A percentile compares a stretch with the other conserved stretches of the same genome.
Evolutionary conservation across 306 rosid genomes (phyloP).

Genomic region (Inga laurina): DNA sequence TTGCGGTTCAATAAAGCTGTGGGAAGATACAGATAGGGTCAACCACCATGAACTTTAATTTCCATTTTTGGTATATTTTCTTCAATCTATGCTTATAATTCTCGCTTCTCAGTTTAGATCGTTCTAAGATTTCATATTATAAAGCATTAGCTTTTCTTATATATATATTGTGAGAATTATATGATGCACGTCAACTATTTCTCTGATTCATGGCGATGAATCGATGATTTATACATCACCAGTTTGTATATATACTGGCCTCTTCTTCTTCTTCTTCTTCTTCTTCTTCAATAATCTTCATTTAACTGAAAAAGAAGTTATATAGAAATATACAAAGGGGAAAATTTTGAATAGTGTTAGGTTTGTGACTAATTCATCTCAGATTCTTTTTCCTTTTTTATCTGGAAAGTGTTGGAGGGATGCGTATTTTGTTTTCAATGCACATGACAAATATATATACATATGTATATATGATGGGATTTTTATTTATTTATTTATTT

Average conservation of each 20-base stretch:
- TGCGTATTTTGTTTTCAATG: slow-evolving; percentile 3
- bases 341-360: not conserved
- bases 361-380: not conserved
- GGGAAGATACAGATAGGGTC: slow-evolving; percentile 96
- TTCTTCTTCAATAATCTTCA: not conserved
- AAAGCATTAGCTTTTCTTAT: not conserved
- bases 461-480: not conserved
- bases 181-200: not conserved
- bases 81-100: not conserved
- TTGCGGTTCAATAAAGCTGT: slow-evolving; percentile 99
- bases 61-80: not conserved
- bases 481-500: not conserved
- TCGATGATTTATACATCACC: not conserved
- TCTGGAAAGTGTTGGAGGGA: not conserved
- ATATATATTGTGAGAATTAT: not conserved
- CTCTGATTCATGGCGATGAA: not conserved
- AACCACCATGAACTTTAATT: slow-evolving; percentile 18
- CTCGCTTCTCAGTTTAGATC: not conserved
- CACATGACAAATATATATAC: slow-evolving; percentile 6
- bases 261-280: not conserved
- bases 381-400: not conserved
- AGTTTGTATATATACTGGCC: not conserved
- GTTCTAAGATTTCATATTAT: not conserved
- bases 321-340: not conserved
- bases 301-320: not conserved